A percentile compares a stretch with the other conserved stretches of the same genome.
phyloP scores from a whole-genome alignment of 306 rosid species.

The Biancaea sappan region DNA sequence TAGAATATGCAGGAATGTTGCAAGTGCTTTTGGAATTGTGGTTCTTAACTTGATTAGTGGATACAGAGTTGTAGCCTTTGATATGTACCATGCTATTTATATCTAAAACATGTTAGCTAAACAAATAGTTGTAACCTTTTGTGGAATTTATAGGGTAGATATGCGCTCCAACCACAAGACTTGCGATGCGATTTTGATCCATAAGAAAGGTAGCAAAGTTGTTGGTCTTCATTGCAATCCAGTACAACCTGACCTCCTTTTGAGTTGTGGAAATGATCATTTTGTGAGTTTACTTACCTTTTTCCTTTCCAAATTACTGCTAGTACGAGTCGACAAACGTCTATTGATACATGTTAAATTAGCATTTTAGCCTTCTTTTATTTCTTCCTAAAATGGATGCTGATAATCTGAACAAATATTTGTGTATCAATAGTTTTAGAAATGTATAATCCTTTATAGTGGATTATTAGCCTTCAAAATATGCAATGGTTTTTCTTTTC shows the following conservation, averaged over 20 bases:
- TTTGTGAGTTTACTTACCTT: slow-evolving; percentile 59
- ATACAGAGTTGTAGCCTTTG: slow-evolving; percentile 4
- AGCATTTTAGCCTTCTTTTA: not conserved
- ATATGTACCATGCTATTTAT: slow-evolving; percentile 22
- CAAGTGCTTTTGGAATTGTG: not conserved
- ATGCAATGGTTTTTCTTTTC: slow-evolving; percentile 30
- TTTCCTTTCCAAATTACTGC: not conserved
- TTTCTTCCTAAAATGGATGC: not conserved
- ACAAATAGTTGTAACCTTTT: slow-evolving; percentile 4
- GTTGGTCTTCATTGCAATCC: slow-evolving; percentile 96
- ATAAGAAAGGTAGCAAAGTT: slow-evolving; percentile 85
- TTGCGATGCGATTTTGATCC: slow-evolving; percentile 78
- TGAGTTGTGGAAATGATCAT: slow-evolving; percentile 96
- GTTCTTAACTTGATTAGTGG: slow-evolving; percentile 14
- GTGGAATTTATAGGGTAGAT: slow-evolving; percentile 64
- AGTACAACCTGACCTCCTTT: slow-evolving; percentile 82
- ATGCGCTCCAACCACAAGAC: slow-evolving; percentile 62
- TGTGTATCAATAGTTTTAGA: not conserved
- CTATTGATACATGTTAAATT: not conserved
- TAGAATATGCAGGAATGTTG: not conserved
- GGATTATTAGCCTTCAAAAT: slow-evolving; percentile 12
- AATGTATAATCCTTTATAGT: not conserved
- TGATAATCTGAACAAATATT: not conserved
- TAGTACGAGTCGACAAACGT: not conserved
- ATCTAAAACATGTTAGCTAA: slow-evolving; percentile 1